Evolutionary conservation across 495 filamentous ascomycete genomes (phyloP), one percentile per base, ranked within the genome.

Genomic region (Penicillium cataractarum): DNA sequence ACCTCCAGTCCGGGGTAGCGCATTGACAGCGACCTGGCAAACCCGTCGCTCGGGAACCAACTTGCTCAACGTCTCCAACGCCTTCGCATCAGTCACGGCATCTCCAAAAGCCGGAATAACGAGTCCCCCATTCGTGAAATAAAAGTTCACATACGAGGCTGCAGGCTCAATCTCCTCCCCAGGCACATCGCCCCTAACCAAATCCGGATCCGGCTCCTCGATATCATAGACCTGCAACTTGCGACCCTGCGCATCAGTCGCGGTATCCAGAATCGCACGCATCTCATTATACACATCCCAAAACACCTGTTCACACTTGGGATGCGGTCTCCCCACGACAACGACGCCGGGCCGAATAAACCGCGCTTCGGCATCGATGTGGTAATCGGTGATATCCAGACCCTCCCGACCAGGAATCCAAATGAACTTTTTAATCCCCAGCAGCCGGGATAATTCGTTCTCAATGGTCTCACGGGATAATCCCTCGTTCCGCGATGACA

Each of bases 111-210:
- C 60, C 51, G 75, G 75, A n/a, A 76, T 51, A 3, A 77, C 63
- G 55, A 77, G 53, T 1, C 70, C 75, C 0, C 70, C 72, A 65
- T 77, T 77, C 33, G 64, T 67, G 51, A 76, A 72, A 39, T 77
- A 76, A 31, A 73, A 77, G 49, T 77, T 77, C 27, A 77, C 75
- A 61, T 77, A 77, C 8, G 67, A 71, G 10, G 72, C 71, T 31
- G 74, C 71, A 12, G 66, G 64, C 15, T 55, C 62, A 32, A 55
- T 57, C 51, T 73, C 73, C 51, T 74, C 69, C 2, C 65, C 61
- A 0, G 52, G 49, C 9, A 70, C 44, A 59, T 70, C 60, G 6
- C 58, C 60, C 44, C 59, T 49, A 13, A 77, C 44, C 13, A 63
- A 46, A 33, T 33, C 54, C 7, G 70, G 69, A 66, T 76, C 74